Evolutionary conservation across 768 basidiomycete genomes (phyloP).

Genomic region (Brasilioporus rufonigricans): DNA sequence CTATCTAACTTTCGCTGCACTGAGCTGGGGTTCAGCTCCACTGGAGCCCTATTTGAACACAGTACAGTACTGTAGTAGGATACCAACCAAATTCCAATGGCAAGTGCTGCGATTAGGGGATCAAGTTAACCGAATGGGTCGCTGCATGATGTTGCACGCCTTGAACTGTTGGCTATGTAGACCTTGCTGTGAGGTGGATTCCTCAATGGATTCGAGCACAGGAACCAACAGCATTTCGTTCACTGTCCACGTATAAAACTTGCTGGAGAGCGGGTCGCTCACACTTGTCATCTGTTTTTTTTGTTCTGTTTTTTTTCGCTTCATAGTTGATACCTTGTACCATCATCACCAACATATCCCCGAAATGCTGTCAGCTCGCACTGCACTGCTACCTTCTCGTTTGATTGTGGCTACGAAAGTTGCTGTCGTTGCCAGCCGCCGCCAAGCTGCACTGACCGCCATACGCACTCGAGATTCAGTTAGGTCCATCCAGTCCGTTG

Average conservation of each 20-base stretch:
- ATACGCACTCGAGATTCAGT: slow-evolving; percentile 38
- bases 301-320: not conserved
- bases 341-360: slow-evolving; percentile 1
- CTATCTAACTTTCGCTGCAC: too few species aligned
- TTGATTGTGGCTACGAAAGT: slow-evolving; percentile 43
- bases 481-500: slow-evolving; percentile 56
- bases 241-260: slow-evolving; percentile 1
- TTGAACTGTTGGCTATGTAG: not conserved
- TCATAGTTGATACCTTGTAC: not conserved
- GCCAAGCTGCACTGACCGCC: slow-evolving; percentile 40
- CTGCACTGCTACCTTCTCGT: slow-evolving; percentile 20
- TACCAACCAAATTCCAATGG: too few species aligned
- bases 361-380: slow-evolving; percentile 33
- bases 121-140: too few species aligned
- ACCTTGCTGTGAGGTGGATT: slow-evolving; percentile 3
- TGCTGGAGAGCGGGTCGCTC: not conserved
- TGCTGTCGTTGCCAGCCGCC: slow-evolving; percentile 42
- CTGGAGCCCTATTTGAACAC: too few species aligned
- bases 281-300: not conserved
- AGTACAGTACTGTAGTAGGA: too few species aligned
- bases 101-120: too few species aligned
- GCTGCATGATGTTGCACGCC: too few species aligned
- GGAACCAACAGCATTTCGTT: slow-evolving; percentile 22
- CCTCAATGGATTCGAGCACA: slow-evolving; percentile 15
- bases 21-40: too few species aligned